Evolutionary conservation across 306 rosid species (phyloP).

Genomic region (Acmispon strigosus): DNA sequence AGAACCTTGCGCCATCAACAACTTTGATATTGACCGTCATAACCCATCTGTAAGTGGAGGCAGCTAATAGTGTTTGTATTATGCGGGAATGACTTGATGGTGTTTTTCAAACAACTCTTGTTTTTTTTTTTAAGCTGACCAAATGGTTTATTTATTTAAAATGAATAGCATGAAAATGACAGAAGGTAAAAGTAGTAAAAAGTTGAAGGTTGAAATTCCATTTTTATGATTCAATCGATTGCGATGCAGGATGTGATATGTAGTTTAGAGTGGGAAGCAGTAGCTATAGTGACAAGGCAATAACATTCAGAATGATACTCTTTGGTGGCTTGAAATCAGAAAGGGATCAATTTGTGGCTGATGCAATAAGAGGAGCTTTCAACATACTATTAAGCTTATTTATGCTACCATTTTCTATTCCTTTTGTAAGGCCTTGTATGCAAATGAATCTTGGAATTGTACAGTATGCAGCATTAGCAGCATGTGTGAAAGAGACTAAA

Average conservation of each 20-base stretch:
- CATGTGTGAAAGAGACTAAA: background rate
- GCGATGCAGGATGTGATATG: constrained; percentile 76
- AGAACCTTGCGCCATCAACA: constrained; percentile 92
- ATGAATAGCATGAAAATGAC: background rate
- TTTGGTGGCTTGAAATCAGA: background rate
- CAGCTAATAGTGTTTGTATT: background rate
- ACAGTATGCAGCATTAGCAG: background rate
- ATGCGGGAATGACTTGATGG: background rate
- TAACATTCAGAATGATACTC: constrained; percentile 16
- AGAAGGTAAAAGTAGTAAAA: background rate
- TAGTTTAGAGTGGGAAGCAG: constrained; percentile 91
- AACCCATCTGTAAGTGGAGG: constrained; percentile 68
- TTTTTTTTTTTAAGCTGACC: background rate
- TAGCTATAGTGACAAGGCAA: constrained; percentile 63
- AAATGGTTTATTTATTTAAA: background rate
- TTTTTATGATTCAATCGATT: constrained; percentile 16
- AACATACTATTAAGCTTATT: background rate
- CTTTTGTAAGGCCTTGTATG: constrained; percentile 20
- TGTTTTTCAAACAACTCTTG: background rate
- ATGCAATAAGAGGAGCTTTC: constrained; percentile 9
- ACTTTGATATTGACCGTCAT: constrained; percentile 81
- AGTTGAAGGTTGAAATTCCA: background rate
- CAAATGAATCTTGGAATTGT: constrained; percentile 10
- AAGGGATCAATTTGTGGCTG: background rate
- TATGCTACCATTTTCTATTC: constrained; percentile 5